Base-by-base conservation (phyloP, 2,329 filamentous ascomycete species). In the Whalleya microplaca region DNA sequence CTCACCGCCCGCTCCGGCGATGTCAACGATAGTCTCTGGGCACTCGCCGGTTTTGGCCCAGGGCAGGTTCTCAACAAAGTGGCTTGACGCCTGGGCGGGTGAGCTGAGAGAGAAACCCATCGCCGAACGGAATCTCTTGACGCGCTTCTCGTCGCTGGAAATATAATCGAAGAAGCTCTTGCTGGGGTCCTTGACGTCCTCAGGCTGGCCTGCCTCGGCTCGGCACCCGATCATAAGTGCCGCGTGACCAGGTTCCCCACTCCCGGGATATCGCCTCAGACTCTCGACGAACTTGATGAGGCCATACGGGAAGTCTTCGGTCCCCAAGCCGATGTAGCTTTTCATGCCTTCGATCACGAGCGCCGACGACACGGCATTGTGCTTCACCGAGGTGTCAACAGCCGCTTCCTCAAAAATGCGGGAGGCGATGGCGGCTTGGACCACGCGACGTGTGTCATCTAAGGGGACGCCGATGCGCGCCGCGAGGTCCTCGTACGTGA, bases 1-100 rank as follows among this genome's bases (percentile, higher is more conserved):
- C 20, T 68, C 66, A 19, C 68, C 67, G 19, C 62, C 62, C 1
- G 66, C 61, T 20, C 68, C 68, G 16, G 64, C 68, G 37, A 70
- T 58, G 21, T 70, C 68, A 4, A 64, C 66, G 18, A 70, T 51
- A 0, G 52, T 64, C 53, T 48, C 51, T 1, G 68, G 68, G 19
- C 64, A 68, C 0, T 51, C 48, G 7, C 20, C 48, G 20, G 50
- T 40, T 27, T 65, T 59, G 12, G 29, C 53, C 66, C 66, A 70
- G 8, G 66, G 65, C 49, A 69, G 53, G 27, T 23, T 60, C n/a
- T 67, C 64, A 12, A 65, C 63, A 51, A 69, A 68, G 45, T 67
- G 62, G 8, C 52, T 21, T 20, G 53, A 45, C 9, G 55, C 48
- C 21, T 61, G 65, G 0, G 59, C 66, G 2, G 64, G 56, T n/a